Conservation (phyloP, 2,329 filamentous ascomycete species). For the Venturia oleaginea region DNA sequence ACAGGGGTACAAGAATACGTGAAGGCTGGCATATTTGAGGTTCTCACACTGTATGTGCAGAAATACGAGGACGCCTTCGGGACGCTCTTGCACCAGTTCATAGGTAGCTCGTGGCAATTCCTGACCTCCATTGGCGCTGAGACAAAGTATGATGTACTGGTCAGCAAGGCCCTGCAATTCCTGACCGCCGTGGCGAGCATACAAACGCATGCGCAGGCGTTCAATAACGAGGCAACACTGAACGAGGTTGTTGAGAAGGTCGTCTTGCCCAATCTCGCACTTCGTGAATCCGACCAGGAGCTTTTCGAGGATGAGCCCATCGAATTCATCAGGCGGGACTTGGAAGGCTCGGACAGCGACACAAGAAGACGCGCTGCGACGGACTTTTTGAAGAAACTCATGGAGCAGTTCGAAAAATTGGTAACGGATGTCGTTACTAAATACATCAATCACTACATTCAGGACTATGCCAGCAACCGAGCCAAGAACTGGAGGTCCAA, state of each 20-base stretch:
- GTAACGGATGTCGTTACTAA: constrained; percentile 81
- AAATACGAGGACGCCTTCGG: constrained; percentile 96
- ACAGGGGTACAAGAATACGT: constrained; percentile 75
- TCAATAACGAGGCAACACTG: constrained; percentile 73
- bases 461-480: constrained; percentile 59
- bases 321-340: constrained; percentile 89
- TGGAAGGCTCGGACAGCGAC: constrained; percentile 94
- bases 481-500: constrained; percentile 86
- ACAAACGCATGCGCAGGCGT: constrained; percentile 67
- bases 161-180: constrained; percentile 92
- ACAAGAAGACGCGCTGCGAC: constrained; percentile 86
- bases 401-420: constrained; percentile 76
- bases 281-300: constrained; percentile 90
- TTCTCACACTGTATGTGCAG: constrained; percentile 77
- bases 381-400: constrained; percentile 82
- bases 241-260: constrained; percentile 92
- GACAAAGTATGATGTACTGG: constrained; percentile 87
- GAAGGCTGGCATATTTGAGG: constrained; percentile 90
- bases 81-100: constrained; percentile 69
- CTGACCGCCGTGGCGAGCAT: constrained; percentile 80
- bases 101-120: constrained; percentile 82
- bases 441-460: constrained; percentile 79
- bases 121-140: constrained; percentile 78
- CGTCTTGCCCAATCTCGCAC: constrained; percentile 81
- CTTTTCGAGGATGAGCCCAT: constrained; percentile 98